Evolutionary conservation across 202 grass and related monocot genomes (phyloP), one percentile per base, ranked within the genome.

Genomic region (Panicum hallii): DNA sequence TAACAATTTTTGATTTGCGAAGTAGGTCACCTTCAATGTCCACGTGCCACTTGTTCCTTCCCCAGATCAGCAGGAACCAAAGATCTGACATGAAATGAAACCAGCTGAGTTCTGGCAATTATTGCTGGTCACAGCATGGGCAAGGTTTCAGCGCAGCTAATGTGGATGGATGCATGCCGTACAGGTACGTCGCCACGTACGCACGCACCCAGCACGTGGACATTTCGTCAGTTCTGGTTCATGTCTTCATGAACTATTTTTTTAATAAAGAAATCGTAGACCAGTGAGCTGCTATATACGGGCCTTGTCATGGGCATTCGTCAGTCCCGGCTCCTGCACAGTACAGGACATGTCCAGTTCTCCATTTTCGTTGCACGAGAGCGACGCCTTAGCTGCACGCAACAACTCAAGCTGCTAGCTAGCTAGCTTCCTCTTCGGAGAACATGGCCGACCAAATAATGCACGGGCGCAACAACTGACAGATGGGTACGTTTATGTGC

Each of bases 381-480:
- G 88, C 67, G 79, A 83, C 83, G 41, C n/a, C 79, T 36, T 66
- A 79, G 55, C 86, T 57, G 74, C 36, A 74, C 14, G 20, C 20
- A 7, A 6, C 40, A 70, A 26, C 9, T 13, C 77, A 81, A 85
- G 66, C 46, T 49, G 41, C 43, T 44, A 4, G 2, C 19, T 41
- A 32, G 38, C 50, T 16, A 63, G 61, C 80, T 80, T 70, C 89
- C 36, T 84, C 80, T 83, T 47, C 5, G 14, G 56, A 80, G 76
- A 87, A 87, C 75, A 90, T 90, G 89, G 80, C 81, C 79, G 68
- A 13, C 36, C 54, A 84, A 84, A 87, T 87, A 87, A 84, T 84
- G 63, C 75, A 63, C 55, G 55, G 52, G 70, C 26, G 63, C 62
- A 85, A 28, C 68, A 55, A 68, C 72, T 63, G 76, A 75, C 68